Conservation (phyloP, 2,329 filamentous ascomycete species). For the Trichoderma harzianum region DNA sequence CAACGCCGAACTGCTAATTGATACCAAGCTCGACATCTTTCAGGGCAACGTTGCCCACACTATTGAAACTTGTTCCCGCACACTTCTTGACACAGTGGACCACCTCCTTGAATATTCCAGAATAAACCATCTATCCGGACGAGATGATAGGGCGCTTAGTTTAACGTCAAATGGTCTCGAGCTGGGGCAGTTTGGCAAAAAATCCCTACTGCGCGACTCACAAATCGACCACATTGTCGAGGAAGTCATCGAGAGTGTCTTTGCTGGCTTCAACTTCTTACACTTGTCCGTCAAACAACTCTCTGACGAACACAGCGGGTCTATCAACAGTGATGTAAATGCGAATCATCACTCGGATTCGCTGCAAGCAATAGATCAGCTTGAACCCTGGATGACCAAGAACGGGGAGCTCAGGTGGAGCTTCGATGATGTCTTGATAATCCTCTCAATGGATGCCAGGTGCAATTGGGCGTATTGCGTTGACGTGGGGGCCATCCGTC, state of each 20-base stretch:
- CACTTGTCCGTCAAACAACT: slow-evolving; percentile 25
- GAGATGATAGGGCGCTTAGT: background rate
- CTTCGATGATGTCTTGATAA: slow-evolving; percentile 26
- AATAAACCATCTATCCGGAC: slow-evolving; percentile 40
- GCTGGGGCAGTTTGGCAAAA: slow-evolving; percentile 18
- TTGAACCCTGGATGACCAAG: slow-evolving; percentile 17
- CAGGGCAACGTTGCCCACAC: slow-evolving; percentile 47
- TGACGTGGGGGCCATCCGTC: slow-evolving; percentile 48
- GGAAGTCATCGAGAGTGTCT: slow-evolving; percentile 47
- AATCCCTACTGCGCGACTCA: slow-evolving; percentile 25
- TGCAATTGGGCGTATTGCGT: slow-evolving; percentile 51
- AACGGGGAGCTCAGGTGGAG: slow-evolving; percentile 10
- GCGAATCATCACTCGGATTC: slow-evolving; percentile 7
- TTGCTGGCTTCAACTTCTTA: slow-evolving; percentile 43
- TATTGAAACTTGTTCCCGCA: slow-evolving; percentile 49
- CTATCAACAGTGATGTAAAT: slow-evolving; percentile 28
- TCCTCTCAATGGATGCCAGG: slow-evolving; percentile 40
- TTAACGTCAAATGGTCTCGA: background rate
- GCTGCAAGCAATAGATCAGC: slow-evolving; percentile 31
- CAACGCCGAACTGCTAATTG: slow-evolving; percentile 50
- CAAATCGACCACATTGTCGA: slow-evolving; percentile 42
- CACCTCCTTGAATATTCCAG: slow-evolving; percentile 55
- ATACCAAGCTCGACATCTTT: slow-evolving; percentile 45
- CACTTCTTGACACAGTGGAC: slow-evolving; percentile 52
- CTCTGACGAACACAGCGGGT: slow-evolving; percentile 12